phyloP scores from a whole-genome alignment of 768 basidiomycete genomes.

The Russula lepida region DNA sequence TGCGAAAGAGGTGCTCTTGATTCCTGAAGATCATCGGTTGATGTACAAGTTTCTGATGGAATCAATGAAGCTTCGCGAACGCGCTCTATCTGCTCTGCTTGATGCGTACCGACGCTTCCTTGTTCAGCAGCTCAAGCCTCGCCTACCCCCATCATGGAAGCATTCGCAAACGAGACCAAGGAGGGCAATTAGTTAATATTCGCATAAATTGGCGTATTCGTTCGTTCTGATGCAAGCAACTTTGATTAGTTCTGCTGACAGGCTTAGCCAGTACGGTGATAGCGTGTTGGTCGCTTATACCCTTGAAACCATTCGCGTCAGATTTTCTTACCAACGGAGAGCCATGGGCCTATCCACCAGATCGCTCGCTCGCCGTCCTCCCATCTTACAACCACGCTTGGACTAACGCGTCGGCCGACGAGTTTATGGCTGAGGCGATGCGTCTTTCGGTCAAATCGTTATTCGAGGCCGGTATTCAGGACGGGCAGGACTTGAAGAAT shows the following conservation, averaged over 20 bases:
- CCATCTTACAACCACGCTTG: conserved; percentile 33
- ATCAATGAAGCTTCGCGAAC: too few species aligned
- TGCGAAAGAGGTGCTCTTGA: too few species aligned
- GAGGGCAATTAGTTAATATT: not conserved
- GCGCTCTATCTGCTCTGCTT: too few species aligned
- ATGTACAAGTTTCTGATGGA: too few species aligned
- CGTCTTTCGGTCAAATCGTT: conserved; percentile 24
- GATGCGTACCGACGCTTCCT: too few species aligned
- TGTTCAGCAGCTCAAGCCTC: not conserved
- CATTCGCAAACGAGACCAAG: conserved; percentile 2
- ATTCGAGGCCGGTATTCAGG: conserved; percentile 36
- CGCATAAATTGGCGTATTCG: not conserved
- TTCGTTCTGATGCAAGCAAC: too few species aligned
- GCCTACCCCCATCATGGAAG: not conserved
- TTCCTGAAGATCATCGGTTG: too few species aligned
- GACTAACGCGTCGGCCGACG: conserved; percentile 32
- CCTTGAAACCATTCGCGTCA: conserved; percentile 7
- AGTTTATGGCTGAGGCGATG: not conserved
- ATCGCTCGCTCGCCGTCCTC: conserved; percentile 8
- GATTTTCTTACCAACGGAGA: conserved; percentile 14
- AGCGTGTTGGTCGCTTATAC: conserved; percentile 37
- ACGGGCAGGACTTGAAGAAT: conserved; percentile 32
- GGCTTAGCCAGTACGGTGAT: conserved; percentile 27
- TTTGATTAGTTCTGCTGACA: conserved; percentile 38
- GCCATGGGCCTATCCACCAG: conserved; percentile 17